These are phyloP conservation scores for Nakaseomyces sp. DNA, from an alignment of 1,139 yeast species.

Conservation along the genomic window DNA sequence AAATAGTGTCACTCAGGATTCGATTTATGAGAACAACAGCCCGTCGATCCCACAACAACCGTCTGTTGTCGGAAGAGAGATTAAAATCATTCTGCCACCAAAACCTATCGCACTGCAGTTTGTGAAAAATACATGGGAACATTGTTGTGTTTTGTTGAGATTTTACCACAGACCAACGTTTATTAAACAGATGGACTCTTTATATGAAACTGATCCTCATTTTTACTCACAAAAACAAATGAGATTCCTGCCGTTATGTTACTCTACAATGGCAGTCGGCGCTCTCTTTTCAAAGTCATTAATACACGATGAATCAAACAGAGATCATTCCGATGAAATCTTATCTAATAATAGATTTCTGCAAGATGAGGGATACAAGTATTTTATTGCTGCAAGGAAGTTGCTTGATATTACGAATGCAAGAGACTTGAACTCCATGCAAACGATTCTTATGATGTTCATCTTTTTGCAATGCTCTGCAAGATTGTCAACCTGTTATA, in stretches of 20 bases:
- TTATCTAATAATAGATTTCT: constrained; percentile 38
- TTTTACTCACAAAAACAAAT: constrained; percentile 62
- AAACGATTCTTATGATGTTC: constrained; percentile 59
- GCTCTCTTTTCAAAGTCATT: constrained; percentile 50
- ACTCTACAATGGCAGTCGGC: constrained; percentile 68
- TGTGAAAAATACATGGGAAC: constrained; percentile 75
- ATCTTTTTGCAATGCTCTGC: constrained; percentile 87
- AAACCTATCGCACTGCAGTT: constrained; percentile 66
- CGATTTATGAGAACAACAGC: constrained; percentile 25
- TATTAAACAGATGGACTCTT: constrained; percentile 48
- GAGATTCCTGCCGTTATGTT: constrained; percentile 63
- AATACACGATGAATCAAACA: constrained; percentile 46
- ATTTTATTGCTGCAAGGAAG: constrained; percentile 80
- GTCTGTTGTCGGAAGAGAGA: constrained; percentile 37
- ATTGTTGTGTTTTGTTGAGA: constrained; percentile 78
- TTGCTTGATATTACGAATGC: constrained; percentile 69
- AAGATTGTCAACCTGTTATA: constrained; percentile 78
- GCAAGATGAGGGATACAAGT: constrained; percentile 78
- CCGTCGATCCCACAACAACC: constrained; percentile 31
- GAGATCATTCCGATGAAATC: constrained; percentile 14
- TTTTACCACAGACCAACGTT: constrained; percentile 85
- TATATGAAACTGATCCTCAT: constrained; percentile 57
- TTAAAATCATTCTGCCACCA: constrained; percentile 67
- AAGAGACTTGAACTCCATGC: constrained; percentile 56
- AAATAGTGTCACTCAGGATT: constrained; percentile 8